A percentile compares a stretch with the other conserved stretches of the same genome.
phyloP scores from a whole-genome alignment of 106 monocot genomes.

The Vanilla planifolia region DNA sequence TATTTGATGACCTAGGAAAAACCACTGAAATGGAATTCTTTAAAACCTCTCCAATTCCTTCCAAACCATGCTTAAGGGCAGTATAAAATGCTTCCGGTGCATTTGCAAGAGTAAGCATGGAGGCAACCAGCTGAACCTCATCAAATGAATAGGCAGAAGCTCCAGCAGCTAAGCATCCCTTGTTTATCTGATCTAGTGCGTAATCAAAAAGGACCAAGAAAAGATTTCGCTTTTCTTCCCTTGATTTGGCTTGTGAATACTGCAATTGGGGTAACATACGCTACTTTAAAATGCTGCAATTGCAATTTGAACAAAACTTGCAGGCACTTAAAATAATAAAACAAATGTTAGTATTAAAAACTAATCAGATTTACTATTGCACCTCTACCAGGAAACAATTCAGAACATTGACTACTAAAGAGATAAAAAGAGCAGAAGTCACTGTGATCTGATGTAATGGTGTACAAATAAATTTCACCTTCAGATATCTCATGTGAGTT shows the following conservation, averaged over 20 bases:
- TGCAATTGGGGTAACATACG: slow-evolving; percentile 35
- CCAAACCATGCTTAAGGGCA: slow-evolving; percentile 81
- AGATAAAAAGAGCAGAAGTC: too few species aligned
- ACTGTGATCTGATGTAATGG: too few species aligned
- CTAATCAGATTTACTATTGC: background rate
- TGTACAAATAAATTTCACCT: background rate
- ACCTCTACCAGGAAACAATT: background rate
- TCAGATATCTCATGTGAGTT: background rate
- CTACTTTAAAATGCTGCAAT: too few species aligned
- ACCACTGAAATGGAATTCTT: slow-evolving; percentile 54
- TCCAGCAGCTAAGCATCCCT: slow-evolving; percentile 40
- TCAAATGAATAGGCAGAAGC: slow-evolving; percentile 44
- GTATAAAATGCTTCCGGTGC: slow-evolving; percentile 92
- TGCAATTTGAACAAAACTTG: background rate
- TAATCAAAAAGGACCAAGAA: slow-evolving; percentile 85
- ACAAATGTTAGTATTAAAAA: background rate
- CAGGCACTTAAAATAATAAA: background rate
- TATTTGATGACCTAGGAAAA: slow-evolving; percentile 56
- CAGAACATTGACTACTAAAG: too few species aligned
- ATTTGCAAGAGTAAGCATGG: slow-evolving; percentile 71
- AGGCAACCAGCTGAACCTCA: slow-evolving; percentile 64
- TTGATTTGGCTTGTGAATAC: slow-evolving; percentile 83
- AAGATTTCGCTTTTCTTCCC: slow-evolving; percentile 78
- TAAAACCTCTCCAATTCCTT: slow-evolving; percentile 76
- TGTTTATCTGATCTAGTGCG: slow-evolving; percentile 74